Base-by-base conservation (phyloP, 2,329 filamentous ascomycete genomes). In the Paracorniculantispora psalliotae region DNA sequence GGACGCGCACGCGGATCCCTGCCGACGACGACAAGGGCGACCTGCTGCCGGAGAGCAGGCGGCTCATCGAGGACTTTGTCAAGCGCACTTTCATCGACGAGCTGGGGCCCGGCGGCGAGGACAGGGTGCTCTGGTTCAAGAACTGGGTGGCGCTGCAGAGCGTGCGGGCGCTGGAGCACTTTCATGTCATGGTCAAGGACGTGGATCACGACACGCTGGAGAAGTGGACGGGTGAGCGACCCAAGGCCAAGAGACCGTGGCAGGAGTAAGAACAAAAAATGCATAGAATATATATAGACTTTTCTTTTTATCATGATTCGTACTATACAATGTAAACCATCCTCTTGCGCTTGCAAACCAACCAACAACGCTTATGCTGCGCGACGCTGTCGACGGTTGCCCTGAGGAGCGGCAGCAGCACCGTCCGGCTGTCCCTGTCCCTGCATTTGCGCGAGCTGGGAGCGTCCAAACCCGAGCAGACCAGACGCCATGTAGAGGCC, bases 101-200 rank as follows among this genome's bases (percentile, higher is more conserved):
- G 30, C 74, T 90, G 13, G 80, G 79, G 0, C 70, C 72, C 0
- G 75, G 72, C 3, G 80, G 79, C n/a, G 72, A 75, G 59, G 73
- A 79, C 6, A 76, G 74, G 51, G 83, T 88, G 47, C 71, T 92
- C 61, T 97, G 92, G 91, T 97, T 97, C 76, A 96, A 93, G 81
- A 97, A 97, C 67, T 96, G 92, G 92, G 86, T 85, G 61, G 85
- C 86, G 26, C 75, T 97, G 69, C 96, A 97, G 77, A 96, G 90
- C 66, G 89, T 97, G 44, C 85, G 92, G 66, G 83, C 89, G 2
- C 79, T 97, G 49, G 92, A 96, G 76, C 93, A 97, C 71, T 87
- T 97, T 67, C 93, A 97, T 73, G 85, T 97, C 35, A 69, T 88
- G 67, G 82, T 88, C 53, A 80, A 75, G 57, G 77, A 82, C 65